Evolutionary conservation across 768 basidiomycete species (phyloP).

Genomic region (Tulasnella calospora): DNA sequence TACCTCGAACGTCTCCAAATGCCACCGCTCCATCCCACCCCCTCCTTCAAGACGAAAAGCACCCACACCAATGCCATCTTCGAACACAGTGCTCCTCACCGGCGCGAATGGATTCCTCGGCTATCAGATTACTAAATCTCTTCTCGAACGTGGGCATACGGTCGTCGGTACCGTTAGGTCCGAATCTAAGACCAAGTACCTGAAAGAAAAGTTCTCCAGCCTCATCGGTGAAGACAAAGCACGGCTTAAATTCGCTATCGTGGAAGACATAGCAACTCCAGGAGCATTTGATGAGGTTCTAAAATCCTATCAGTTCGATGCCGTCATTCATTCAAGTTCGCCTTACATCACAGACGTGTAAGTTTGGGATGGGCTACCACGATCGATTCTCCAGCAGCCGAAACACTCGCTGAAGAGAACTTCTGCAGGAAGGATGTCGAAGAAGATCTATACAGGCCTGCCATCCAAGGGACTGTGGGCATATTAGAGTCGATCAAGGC

Average conservation of each 20-base stretch:
- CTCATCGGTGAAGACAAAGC: neutral
- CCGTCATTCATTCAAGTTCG: constrained; percentile 22
- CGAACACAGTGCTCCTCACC: constrained; percentile 44
- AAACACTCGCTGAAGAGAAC: neutral
- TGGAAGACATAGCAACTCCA: constrained; percentile 15
- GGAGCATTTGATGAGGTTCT: constrained; percentile 17
- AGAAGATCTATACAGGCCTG: constrained; percentile 30
- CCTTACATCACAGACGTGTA: constrained; percentile 6
- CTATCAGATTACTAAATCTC: constrained; percentile 51
- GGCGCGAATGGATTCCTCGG: constrained; percentile 60
- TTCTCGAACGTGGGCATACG: constrained; percentile 45
- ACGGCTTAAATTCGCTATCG: constrained; percentile 4
- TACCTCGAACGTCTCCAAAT: neutral
- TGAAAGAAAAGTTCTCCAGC: neutral
- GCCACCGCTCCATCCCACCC: neutral
- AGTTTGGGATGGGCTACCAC: neutral
- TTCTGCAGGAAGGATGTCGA: constrained; percentile 4
- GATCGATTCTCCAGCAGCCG: neutral
- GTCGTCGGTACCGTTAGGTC: constrained; percentile 21
- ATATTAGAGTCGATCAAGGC: constrained; percentile 28
- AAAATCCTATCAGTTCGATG: constrained; percentile 8
- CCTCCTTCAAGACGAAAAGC: neutral
- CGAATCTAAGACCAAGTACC: neutral
- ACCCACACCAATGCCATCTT: neutral
- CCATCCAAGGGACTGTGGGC: constrained; percentile 30